A percentile compares a stretch with the other conserved stretches of the same genome.
These are phyloP conservation scores for Arctium lappa DNA, from an alignment of 129 eudicot species.

Conservation along the genomic window DNA sequence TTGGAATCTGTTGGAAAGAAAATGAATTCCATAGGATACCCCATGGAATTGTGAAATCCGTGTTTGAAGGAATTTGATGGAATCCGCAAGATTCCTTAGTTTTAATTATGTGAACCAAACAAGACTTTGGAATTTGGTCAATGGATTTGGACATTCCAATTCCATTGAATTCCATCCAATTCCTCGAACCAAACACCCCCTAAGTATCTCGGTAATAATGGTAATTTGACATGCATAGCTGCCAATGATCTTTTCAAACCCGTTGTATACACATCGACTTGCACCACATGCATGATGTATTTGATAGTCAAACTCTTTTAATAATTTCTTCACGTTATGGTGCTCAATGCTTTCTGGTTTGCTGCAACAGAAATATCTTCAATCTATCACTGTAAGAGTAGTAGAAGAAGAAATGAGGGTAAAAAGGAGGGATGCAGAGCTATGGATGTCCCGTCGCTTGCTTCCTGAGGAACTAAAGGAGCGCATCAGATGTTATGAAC, in stretches of 20 bases:
- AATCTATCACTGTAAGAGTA: slow-evolving; percentile 71
- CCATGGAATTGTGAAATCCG: no score
- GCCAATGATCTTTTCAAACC: not conserved
- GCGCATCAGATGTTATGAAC: slow-evolving; percentile 72
- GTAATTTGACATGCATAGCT: not conserved
- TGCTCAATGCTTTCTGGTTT: not conserved
- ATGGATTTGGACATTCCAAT: no score
- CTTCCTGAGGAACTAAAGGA: slow-evolving; percentile 66
- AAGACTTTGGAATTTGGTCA: no score
- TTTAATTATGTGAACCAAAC: no score
- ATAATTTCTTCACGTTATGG: not conserved
- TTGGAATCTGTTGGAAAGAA: no score
- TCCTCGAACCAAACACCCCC: no score
- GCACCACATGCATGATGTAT: not conserved
- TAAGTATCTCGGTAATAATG: not conserved
- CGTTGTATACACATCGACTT: not conserved
- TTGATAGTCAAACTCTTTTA: not conserved
- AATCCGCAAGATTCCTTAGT: no score
- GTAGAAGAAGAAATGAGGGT: slow-evolving; percentile 90
- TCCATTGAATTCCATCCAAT: no score
- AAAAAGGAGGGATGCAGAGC: slow-evolving; percentile 78
- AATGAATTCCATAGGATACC: no score
- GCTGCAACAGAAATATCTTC: slow-evolving; percentile 80
- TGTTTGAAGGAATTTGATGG: no score
- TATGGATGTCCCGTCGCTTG: slow-evolving; percentile 92